These are phyloP conservation scores for Hericium alpestre DNA, from an alignment of 768 basidiomycete genomes.

Conservation along the genomic window DNA sequence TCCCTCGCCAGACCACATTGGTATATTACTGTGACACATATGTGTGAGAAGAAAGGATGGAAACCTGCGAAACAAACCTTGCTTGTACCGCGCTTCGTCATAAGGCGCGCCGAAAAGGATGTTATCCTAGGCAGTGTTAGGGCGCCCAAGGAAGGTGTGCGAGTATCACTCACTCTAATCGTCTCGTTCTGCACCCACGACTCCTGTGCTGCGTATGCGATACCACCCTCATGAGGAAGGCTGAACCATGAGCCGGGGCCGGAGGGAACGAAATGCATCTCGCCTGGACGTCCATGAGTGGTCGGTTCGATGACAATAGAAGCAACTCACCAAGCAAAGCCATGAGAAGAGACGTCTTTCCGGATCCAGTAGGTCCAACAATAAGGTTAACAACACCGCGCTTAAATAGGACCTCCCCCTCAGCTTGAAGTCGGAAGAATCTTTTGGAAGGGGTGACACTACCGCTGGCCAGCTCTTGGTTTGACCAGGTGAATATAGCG, in stretches of 20 bases:
- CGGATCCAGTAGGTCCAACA: conserved; percentile 46
- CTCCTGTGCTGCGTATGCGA: conserved; percentile 78
- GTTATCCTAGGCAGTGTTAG: conserved; percentile 28
- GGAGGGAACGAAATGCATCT: conserved; percentile 54
- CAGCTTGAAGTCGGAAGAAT: conserved; percentile 38
- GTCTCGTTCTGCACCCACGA: conserved; percentile 81
- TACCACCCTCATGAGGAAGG: conserved; percentile 55
- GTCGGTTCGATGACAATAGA: neutral
- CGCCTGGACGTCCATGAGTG: conserved; percentile 22
- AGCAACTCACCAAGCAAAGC: conserved; percentile 34
- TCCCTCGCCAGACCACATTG: conserved; percentile 26
- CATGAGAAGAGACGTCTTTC: conserved; percentile 59
- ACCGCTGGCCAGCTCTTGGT: conserved; percentile 21
- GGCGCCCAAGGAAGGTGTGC: neutral
- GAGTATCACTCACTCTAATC: conserved; percentile 34
- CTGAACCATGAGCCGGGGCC: conserved; percentile 52
- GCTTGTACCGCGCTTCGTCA: conserved; percentile 33
- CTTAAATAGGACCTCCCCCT: conserved; percentile 47
- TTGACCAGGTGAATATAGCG: conserved; percentile 46
- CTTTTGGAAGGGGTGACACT: conserved; percentile 32
- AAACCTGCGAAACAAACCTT: conserved; percentile 17
- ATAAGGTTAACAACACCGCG: conserved; percentile 44
- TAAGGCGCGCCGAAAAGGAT: conserved; percentile 39
- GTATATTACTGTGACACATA: conserved; percentile 1
- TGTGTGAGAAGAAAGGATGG: neutral